Evolutionary conservation across 257 asterid species (phyloP).

Genomic region (Henckelia pumila): DNA sequence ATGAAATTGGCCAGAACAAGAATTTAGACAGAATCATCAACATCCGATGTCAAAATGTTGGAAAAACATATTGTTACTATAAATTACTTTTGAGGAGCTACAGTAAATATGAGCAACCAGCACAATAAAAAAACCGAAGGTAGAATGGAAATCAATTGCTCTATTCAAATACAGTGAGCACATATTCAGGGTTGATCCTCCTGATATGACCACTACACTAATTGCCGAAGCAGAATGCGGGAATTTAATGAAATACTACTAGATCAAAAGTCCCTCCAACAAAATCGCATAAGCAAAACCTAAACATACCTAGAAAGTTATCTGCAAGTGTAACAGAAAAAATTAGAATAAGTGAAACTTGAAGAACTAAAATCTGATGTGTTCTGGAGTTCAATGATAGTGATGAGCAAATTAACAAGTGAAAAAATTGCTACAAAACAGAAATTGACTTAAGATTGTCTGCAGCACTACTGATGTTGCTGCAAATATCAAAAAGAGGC

Average conservation of each 20-base stretch:
- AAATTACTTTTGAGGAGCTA: constrained; percentile 16
- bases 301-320: not conserved
- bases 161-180: not conserved
- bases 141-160: not conserved
- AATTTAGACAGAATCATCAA: constrained; percentile 4
- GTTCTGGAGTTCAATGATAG: not conserved
- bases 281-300: constrained; percentile 15
- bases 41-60: not conserved
- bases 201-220: not conserved
- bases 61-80: not conserved
- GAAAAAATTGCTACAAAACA: not conserved
- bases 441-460: not conserved
- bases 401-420: constrained; percentile 1
- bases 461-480: constrained; percentile 6
- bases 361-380: not conserved
- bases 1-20: constrained; percentile 8
- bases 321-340: constrained; percentile 1
- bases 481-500: constrained; percentile 12
- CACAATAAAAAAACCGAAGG: constrained; percentile 16
- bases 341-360: not conserved
- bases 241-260: not conserved
- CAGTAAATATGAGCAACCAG: constrained; percentile 19
- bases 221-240: constrained; percentile 15
- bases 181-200: constrained; percentile 10
- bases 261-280: not conserved